Percentiles rank a stretch among this genome's conserved stretches.
Evolutionary conservation across 768 basidiomycete genomes (phyloP).

Genomic region (Tulasnella sp.): DNA sequence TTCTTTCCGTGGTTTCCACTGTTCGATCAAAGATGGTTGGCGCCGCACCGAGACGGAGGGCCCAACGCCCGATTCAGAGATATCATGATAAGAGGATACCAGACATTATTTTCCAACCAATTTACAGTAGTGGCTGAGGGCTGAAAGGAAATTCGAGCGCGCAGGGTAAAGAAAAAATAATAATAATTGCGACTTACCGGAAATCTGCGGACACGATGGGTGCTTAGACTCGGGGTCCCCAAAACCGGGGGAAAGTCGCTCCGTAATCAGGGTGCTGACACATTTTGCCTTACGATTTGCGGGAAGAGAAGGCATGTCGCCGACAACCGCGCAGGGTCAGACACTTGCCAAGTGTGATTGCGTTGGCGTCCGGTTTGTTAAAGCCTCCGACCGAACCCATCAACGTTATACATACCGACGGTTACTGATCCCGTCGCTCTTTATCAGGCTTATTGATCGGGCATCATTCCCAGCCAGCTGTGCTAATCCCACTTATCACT

Average conservation of each 20-base stretch:
- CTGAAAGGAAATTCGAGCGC: too few species aligned
- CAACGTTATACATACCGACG: background rate
- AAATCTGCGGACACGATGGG: background rate
- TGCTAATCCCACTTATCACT: background rate
- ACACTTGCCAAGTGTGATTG: background rate
- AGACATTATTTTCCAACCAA: too few species aligned
- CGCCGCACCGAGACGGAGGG: background rate
- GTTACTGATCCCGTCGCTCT: background rate
- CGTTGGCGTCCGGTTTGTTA: background rate
- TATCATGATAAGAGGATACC: background rate
- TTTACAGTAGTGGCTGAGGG: too few species aligned
- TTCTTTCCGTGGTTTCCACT: background rate
- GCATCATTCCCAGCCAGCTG: background rate
- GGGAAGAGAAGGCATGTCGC: background rate
- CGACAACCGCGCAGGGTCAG: background rate
- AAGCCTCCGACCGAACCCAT: constrained; percentile 7
- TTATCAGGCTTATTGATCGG: background rate
- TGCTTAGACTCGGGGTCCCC: background rate
- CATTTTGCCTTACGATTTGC: background rate
- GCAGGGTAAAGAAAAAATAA: background rate
- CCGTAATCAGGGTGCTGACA: background rate
- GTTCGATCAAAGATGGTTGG: background rate
- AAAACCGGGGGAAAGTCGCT: background rate
- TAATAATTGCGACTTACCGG: background rate
- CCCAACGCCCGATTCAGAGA: background rate